Base-by-base conservation (phyloP, 306 rosid species). In the Vicia faba region DNA sequence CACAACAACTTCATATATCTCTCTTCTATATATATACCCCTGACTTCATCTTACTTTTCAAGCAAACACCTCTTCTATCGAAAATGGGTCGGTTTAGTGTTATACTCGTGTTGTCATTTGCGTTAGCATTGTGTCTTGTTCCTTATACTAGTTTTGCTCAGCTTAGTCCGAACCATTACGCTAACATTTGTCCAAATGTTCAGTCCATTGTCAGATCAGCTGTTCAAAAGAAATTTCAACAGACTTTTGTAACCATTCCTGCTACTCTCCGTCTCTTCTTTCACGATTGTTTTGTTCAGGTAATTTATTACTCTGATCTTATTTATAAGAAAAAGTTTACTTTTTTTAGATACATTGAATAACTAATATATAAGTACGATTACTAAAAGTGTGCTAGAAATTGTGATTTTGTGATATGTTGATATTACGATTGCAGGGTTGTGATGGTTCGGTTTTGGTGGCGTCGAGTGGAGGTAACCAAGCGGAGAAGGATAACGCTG, bases 211-310 rank as follows among this genome's bases (percentile, higher is more conserved):
- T 93, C 8, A 73, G 68, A 77, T 33, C 49, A 13, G 89, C 25
- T 0, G 99, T 93, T 31, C 69, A 16, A 1, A 62, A 48, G 69
- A 93, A 93, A 66, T 83, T 87, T 20, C 75, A 72, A 3, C 86
- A 90, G 39, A 93, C 99, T 0, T 90, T 90, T 33, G 96, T 90
- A 13, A 93, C 99, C 0, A 84, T 88, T 41, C 99, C 96, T 0
- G 91, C 93, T 15, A 92, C 98, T 7, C 65, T 92, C 41, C 98
- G 98, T 23, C 96, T 92, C 79, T 88, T 88, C 78, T 93, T 93
- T 57, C 99, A 93, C 2, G 99, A 90, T 69, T 93, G 99, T 83
- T 82, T 88, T 46, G 97, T 93, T 43, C 86, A 77, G 84, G 98
- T 89, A 76, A 13, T 38, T 35, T 7, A 33, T 1, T 7, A 33